Base-by-base conservation (phyloP, 2,329 filamentous ascomycete species). In the Mariannaea elegans region DNA sequence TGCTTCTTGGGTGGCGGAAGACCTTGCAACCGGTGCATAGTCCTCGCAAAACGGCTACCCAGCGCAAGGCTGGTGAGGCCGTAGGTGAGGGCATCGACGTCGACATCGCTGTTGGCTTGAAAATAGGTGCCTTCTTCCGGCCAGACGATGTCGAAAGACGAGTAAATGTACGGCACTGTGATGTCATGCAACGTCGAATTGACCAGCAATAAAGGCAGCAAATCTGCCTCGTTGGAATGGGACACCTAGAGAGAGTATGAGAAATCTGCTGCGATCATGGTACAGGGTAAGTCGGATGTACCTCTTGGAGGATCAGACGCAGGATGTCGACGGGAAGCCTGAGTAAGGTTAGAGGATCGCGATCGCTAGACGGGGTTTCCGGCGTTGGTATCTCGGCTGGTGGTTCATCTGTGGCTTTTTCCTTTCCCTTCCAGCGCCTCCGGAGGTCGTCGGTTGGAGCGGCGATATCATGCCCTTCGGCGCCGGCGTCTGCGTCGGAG, bases 321-420 rank as follows among this genome's bases (percentile, higher is more conserved):
- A 63, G 45, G 27, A 63, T 55, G 34, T 63, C 57, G n/a, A 61
- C 48, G 49, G 57, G 61, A 42, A 63, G 45, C 41, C 54, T 56
- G 47, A 57, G 49, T 7, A 63, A 49, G 12, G 47, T 61, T 27
- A 63, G 57, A 13, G 61, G 45, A 10, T 36, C 53, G n/a, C 21
- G n/a, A 16, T 60, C 52, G 3, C 44, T 31, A 18, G 18, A 8
- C 16, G 45, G 41, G 9, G 4, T 19, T 10, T 10, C 4, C 16
- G 7, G 16, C 42, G 44, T 29, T 7, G 46, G 31, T 10, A 31
- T 19, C 13, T 13, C 32, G 42, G 27, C 10, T 21, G 44, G 24
- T 13, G 44, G 19, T 6, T 10, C 10, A 16, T 52, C 55, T 13
- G 39, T 31, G 9, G 52, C 60, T 18, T 21, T 59, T 13, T 14